Base-by-base conservation (phyloP, 2,329 filamentous ascomycete genomes). In the Chrysosporium queenslandicum region DNA sequence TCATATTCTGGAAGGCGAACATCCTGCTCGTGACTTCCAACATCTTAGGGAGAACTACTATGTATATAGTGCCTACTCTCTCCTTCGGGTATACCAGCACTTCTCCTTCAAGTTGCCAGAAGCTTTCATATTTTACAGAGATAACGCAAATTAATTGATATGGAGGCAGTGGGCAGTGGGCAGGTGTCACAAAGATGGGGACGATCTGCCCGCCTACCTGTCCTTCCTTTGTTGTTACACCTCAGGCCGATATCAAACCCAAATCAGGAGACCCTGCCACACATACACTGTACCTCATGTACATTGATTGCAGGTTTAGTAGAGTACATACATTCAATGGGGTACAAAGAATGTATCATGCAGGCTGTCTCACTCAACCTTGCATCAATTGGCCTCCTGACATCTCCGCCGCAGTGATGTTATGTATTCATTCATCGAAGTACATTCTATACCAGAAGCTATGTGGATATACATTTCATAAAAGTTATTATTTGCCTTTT, bases 131-230 rank as follows among this genome's bases (percentile, higher is more conserved):
- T 3, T 37, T 16, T 18, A 18, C 7, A 29, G 14, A 18, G 2
- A 21, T 32, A n/a, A 34, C 18, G n/a, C 25, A n/a, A 45, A 12
- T n/a, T 14, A 30, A 2, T 12, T 30, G 25, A 20, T 11, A 45
- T 45, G 18, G 25, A 45, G 20, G 11, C n/a, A 25, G 32, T 32
- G 18, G 21, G 12, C 32, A 4, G 30, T 47, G 30, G 27, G 27
- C 23, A n/a, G 32, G 45, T 47, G 16, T 37, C 45, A 47, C 45
- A 37, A 39, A 25, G 30, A 47, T 47, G 32, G 30, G 42, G 42
- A 27, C 37, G 45, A 47, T 47, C 45, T 25, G 2, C 45, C 27
- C 20, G 45, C 45, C 45, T 36, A 32, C 18, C 32, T 27, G 43
- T 46, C 16, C 29, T 23, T 25, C 43, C 32, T 47, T 47, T 37